phyloP scores from a whole-genome alignment of 352 stramenopile genomes.

The Globisporangium cylindrosporum region DNA sequence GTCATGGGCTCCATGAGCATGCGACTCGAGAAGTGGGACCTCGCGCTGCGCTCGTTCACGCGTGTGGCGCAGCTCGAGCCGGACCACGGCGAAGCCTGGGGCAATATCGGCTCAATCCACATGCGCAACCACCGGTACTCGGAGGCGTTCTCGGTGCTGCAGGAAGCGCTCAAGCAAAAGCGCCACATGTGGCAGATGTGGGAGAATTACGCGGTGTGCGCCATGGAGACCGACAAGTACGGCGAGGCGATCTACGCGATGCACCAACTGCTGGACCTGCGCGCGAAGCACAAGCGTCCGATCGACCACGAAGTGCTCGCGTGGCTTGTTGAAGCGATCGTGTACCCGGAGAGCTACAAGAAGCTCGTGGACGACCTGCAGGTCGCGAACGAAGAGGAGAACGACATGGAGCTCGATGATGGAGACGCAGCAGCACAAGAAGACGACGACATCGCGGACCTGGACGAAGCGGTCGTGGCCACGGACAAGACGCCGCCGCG shows the following conservation, averaged over 20 bases:
- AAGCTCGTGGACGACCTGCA: slow-evolving; percentile 29
- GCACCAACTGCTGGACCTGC: slow-evolving; percentile 80
- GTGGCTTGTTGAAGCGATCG: slow-evolving; percentile 79
- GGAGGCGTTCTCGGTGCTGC: slow-evolving; percentile 79
- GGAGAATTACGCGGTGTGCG: slow-evolving; percentile 88
- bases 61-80: slow-evolving; percentile 93
- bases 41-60: slow-evolving; percentile 88
- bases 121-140: slow-evolving; percentile 75
- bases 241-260: slow-evolving; percentile 83
- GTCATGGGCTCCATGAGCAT: slow-evolving; percentile 90
- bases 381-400: slow-evolving; percentile 22
- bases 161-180: slow-evolving; percentile 89
- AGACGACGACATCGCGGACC: slow-evolving; percentile 49
- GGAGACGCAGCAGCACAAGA: slow-evolving; percentile 6
- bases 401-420: slow-evolving; percentile 24
- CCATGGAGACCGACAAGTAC: slow-evolving; percentile 70
- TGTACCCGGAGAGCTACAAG: slow-evolving; percentile 54
- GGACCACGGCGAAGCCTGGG: slow-evolving; percentile 93
- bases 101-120: slow-evolving; percentile 94
- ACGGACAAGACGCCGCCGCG: slow-evolving; percentile 29
- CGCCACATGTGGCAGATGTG: slow-evolving; percentile 92
- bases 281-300: slow-evolving; percentile 74
- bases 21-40: slow-evolving; percentile 83
- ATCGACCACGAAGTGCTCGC: slow-evolving; percentile 76
- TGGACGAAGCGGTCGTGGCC: slow-evolving; percentile 44